phyloP scores from a whole-genome alignment of 192 early-diverging fungal genomes.

The Coemansia sp. region DNA sequence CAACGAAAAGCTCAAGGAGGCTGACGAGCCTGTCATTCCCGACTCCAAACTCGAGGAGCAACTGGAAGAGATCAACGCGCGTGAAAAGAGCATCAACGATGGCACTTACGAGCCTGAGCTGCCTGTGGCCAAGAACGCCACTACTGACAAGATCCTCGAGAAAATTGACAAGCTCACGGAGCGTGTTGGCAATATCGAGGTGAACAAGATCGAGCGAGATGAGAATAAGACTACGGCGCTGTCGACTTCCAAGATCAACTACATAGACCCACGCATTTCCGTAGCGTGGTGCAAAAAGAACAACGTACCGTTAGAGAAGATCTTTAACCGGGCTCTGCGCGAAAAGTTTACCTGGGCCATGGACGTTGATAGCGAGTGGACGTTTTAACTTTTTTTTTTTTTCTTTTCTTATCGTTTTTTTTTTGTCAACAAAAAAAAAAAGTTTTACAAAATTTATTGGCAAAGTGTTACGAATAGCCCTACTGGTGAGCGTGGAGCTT shows the following conservation, averaged over 20 bases:
- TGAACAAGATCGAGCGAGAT: slow-evolving; percentile 89
- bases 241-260: slow-evolving; percentile 97
- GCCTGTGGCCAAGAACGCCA: slow-evolving; percentile 42
- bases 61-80: slow-evolving; percentile 37
- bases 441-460: neutral
- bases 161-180: slow-evolving; percentile 72
- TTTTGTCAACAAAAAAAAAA: neutral
- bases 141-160: slow-evolving; percentile 72
- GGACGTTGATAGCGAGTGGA: slow-evolving; percentile 70
- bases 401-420: neutral
- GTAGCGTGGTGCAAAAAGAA: slow-evolving; percentile 91
- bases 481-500: slow-evolving; percentile 49
- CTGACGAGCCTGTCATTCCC: slow-evolving; percentile 59
- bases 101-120: slow-evolving; percentile 36
- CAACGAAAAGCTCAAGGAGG: slow-evolving; percentile 77
- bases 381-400: slow-evolving; percentile 33
- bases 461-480: neutral
- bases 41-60: slow-evolving; percentile 61
- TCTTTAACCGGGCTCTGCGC: slow-evolving; percentile 85
- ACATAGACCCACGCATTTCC: slow-evolving; percentile 97
- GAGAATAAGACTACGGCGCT: slow-evolving; percentile 96
- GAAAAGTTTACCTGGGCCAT: slow-evolving; percentile 98
- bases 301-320: slow-evolving; percentile 85
- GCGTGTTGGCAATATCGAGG: slow-evolving; percentile 72
- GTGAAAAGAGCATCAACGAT: slow-evolving; percentile 50